Evolutionary conservation across 345 rosid genomes (phyloP).

Genomic region (Ailanthus altissimus): DNA sequence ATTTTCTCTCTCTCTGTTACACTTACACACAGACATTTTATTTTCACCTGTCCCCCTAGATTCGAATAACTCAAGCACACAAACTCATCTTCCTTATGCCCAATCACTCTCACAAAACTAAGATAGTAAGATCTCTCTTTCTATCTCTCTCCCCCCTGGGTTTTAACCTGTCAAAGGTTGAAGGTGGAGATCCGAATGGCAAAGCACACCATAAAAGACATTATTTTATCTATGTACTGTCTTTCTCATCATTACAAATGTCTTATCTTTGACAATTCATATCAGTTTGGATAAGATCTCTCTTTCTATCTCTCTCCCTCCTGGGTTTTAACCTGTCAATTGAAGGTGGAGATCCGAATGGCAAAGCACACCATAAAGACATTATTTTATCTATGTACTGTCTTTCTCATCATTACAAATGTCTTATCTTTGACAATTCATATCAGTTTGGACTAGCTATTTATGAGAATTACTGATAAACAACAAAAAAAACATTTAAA

Average conservation of each 20-base stretch:
- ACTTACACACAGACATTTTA: too few relatives aligned
- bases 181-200: not conserved
- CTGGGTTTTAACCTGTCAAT: not conserved
- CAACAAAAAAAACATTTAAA: not conserved
- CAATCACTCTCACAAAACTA: not conserved
- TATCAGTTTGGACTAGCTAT: not conserved
- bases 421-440: not conserved
- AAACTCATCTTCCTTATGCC: not conserved
- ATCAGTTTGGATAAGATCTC: not conserved
- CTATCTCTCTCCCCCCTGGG: conserved; percentile 3
- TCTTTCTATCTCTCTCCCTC: conserved; percentile 6
- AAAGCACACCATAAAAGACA: not conserved
- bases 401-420: not conserved
- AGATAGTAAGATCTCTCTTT: not conserved
- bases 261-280: not conserved
- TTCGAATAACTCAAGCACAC: not conserved
- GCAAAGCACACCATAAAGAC: not conserved
- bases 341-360: not conserved
- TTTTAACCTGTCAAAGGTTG: not conserved
- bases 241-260: not conserved
- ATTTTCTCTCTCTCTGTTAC: conserved; percentile 2
- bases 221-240: not conserved
- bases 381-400: not conserved
- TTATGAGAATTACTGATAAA: not conserved
- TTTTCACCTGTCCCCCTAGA: not conserved